Conservation (phyloP, 176 grass and related monocot species). For the Oryza nivara region DNA sequence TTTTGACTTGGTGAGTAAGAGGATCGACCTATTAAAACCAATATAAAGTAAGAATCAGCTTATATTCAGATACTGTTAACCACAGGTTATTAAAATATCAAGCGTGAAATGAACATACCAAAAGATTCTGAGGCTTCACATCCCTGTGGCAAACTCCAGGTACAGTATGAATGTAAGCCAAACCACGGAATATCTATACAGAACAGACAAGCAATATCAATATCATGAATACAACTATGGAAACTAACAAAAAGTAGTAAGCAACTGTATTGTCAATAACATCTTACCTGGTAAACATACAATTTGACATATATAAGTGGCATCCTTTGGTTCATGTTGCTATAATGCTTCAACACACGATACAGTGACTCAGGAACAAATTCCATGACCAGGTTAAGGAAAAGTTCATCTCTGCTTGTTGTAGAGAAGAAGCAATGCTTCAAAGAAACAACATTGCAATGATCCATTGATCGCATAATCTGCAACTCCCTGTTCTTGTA, state of each 20-base stretch:
- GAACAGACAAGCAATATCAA: conserved; percentile 27
- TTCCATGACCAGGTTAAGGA: conserved; percentile 98
- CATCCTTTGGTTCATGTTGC: conserved; percentile 97
- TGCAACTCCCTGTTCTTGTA: conserved; percentile 97
- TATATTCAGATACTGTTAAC: background rate
- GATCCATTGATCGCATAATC: conserved; percentile 92
- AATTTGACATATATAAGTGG: conserved; percentile 93
- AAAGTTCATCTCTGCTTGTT: conserved; percentile 91
- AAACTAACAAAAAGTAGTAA: conserved; percentile 12
- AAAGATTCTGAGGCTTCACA: conserved; percentile 95
- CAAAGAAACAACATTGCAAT: conserved; percentile 84
- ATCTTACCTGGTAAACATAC: conserved; percentile 85
- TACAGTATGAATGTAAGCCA: conserved; percentile 92
- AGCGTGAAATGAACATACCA: conserved; percentile 58
- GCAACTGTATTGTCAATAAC: background rate
- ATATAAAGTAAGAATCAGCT: conserved; percentile 13
- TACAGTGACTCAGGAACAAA: conserved; percentile 89
- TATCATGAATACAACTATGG: background rate
- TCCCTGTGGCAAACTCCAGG: conserved; percentile 98
- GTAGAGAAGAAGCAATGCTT: conserved; percentile 99
- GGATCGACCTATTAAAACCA: conserved; percentile 75
- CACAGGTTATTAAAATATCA: conserved; percentile 8
- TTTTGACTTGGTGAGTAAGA: conserved; percentile 93
- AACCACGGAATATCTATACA: conserved; percentile 86
- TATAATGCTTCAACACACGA: conserved; percentile 90